Evolutionary conservation across 1,284 basidiomycete genomes (phyloP).

Genomic region (Pseudozyma sp.): DNA sequence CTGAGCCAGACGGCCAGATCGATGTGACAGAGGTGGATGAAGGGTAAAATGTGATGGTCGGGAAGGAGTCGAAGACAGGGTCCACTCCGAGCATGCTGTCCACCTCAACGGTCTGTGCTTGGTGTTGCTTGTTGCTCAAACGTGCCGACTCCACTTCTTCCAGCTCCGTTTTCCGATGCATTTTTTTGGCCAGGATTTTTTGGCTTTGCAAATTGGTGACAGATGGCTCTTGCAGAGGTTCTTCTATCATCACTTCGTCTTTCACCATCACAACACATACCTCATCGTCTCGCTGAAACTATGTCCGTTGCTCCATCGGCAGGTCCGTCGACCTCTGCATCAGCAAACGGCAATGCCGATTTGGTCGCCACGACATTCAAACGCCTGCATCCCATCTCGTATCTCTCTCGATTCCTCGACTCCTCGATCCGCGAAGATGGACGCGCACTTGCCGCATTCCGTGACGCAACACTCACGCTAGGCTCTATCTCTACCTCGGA

Average conservation of each 20-base stretch:
- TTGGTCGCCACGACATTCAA: conserved; percentile 53
- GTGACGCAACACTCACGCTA: conserved; percentile 37
- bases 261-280: conserved; percentile 1
- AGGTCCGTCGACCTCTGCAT: conserved; percentile 1
- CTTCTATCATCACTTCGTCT: conserved; percentile 1
- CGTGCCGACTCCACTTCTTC: conserved; percentile 28
- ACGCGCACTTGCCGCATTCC: conserved; percentile 30
- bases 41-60: conserved; percentile 1
- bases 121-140: background rate
- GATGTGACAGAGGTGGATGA: background rate
- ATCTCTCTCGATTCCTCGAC: conserved; percentile 53
- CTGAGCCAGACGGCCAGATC: background rate
- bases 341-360: conserved; percentile 16
- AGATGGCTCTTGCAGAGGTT: background rate
- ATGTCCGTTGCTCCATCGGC: conserved; percentile 25
- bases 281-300: conserved; percentile 2
- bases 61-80: background rate
- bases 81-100: background rate
- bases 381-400: conserved; percentile 51
- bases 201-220: background rate
- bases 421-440: conserved; percentile 52
- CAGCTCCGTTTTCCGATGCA: conserved; percentile 9
- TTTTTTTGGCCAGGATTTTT: conserved; percentile 16
- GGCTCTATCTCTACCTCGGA: conserved; percentile 54
- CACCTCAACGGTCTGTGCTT: conserved; percentile 27